Base-by-base conservation (phyloP, 1,139 yeast species). In the Cylindricascospora bacillispora region DNA sequence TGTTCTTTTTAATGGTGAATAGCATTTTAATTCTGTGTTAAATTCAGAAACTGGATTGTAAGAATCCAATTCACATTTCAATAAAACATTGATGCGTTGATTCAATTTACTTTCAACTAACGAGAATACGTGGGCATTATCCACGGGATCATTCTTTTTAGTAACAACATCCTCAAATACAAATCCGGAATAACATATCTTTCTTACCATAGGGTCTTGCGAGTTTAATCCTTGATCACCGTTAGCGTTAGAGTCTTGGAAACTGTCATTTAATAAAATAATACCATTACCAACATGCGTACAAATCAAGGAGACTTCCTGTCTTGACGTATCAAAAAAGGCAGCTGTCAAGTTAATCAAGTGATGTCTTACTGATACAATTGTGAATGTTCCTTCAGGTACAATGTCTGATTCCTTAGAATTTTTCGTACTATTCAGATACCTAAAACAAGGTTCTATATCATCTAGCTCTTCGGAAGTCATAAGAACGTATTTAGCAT, bases 21-120 rank as follows among this genome's bases (percentile, higher is more conserved):
- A 50, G 28, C 56, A 50, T 35, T 52, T 52, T 17, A 52, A 27
- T 33, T 52, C 57, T 6, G 50, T 47, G 28, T 42, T 50, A 1
- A 30, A 32, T 5, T 39, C 32, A 2, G 38, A 30, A 3, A 28
- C 15, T 3, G 35, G 24, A 24, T 52, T 44, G 31, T 40, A 43
- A 4, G 51, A 41, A 33, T 52, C 57, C 45, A 52, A 42, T 32
- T 52, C 57, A 28, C 53, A 48, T 15, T 54, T 43, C 14, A 52
- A 26, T 14, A 52, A 29, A 7, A 51, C 11, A 6, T 32, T 35
- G n/a, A 44, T 35, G 6, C 39, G 30, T 4, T 39, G 34, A 15
- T 34, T 32, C n/a, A 49, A 18, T 14, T 31, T 26, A 15, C 42
- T 45, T 23, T 48, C 50, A 2, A 47, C 44, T 5, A 50, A 34